Conservation (phyloP, 495 filamentous ascomycete genomes). For the Trichoderma parareesei region DNA sequence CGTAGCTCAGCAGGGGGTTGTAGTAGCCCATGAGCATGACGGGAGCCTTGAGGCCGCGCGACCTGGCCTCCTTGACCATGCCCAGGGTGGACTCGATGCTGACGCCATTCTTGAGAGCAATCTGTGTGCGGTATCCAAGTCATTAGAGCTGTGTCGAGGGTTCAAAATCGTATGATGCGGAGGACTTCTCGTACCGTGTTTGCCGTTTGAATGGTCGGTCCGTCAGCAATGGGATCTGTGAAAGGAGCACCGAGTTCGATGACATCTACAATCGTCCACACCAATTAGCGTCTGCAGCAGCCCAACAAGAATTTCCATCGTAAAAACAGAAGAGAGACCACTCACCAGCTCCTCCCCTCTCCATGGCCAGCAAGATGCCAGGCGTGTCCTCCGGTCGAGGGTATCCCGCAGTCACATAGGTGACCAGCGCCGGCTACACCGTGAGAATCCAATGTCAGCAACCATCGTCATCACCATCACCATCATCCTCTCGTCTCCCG, state of each 20-base stretch:
- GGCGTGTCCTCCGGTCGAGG: slow-evolving; percentile 75
- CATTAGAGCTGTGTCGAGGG: not conserved
- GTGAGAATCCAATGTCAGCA: slow-evolving; percentile 15
- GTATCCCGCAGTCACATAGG: slow-evolving; percentile 94
- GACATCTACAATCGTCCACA: slow-evolving; percentile 44
- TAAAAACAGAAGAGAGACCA: not conserved
- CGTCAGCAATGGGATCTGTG: slow-evolving; percentile 95
- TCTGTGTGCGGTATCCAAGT: slow-evolving; percentile 16
- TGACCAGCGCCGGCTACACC: slow-evolving; percentile 65
- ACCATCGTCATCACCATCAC: not conserved
- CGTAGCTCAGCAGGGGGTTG: slow-evolving; percentile 88
- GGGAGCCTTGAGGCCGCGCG: slow-evolving; percentile 66
- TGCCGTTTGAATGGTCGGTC: slow-evolving; percentile 85
- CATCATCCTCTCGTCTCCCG: not conserved
- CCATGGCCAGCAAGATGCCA: slow-evolving; percentile 77
- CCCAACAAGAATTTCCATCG: no score
- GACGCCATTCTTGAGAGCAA: slow-evolving; percentile 80
- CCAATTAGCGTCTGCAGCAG: not conserved
- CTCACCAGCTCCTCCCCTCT: slow-evolving; percentile 86
- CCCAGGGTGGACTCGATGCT: slow-evolving; percentile 68
- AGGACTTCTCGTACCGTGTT: slow-evolving; percentile 52
- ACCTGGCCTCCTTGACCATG: slow-evolving; percentile 70
- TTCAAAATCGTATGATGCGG: no score
- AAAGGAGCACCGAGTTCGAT: slow-evolving; percentile 89
- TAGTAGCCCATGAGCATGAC: slow-evolving; percentile 98